Conservation (phyloP, 345 rosid genomes). For the Murraya paniculata region DNA sequence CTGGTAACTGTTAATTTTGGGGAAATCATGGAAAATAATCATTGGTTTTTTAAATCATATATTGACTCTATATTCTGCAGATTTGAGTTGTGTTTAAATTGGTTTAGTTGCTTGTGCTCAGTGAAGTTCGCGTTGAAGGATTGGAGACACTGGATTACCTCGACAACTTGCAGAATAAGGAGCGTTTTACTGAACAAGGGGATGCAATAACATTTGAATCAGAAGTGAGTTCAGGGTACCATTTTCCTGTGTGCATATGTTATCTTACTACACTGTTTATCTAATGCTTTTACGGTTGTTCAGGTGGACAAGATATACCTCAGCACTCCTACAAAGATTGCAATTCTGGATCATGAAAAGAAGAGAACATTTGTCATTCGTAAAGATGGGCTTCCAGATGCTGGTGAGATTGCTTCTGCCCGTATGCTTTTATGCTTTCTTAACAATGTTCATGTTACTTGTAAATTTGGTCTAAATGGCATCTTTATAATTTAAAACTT, state of each 20-base stretch:
- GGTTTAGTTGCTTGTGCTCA: constrained; percentile 36
- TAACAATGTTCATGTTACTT: neutral
- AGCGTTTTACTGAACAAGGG: constrained; percentile 89
- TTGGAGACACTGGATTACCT: constrained; percentile 90
- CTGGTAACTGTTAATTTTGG: neutral
- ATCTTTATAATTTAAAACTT: neutral
- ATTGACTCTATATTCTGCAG: neutral
- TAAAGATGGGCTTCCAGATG: constrained; percentile 97
- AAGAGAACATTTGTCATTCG: constrained; percentile 91
- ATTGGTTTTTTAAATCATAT: neutral
- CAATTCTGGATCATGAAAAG: constrained; percentile 90
- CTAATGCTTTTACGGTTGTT: constrained; percentile 12
- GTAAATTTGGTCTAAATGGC: neutral
- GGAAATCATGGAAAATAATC: neutral
- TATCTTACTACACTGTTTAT: constrained; percentile 1
- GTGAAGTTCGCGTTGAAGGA: constrained; percentile 97
- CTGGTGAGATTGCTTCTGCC: constrained; percentile 52
- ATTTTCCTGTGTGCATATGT: neutral
- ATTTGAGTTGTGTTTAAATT: constrained; percentile 1
- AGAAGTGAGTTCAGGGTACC: constrained; percentile 50
- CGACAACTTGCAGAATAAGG: constrained; percentile 79
- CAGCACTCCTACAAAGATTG: constrained; percentile 86
- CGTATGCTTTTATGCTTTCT: neutral
- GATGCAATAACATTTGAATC: constrained; percentile 95
- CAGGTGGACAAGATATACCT: constrained; percentile 82